A percentile compares a stretch with the other conserved stretches of the same genome.
phyloP scores from a whole-genome alignment of 2,329 filamentous ascomycete genomes.

The Aspergillus japonicus region DNA sequence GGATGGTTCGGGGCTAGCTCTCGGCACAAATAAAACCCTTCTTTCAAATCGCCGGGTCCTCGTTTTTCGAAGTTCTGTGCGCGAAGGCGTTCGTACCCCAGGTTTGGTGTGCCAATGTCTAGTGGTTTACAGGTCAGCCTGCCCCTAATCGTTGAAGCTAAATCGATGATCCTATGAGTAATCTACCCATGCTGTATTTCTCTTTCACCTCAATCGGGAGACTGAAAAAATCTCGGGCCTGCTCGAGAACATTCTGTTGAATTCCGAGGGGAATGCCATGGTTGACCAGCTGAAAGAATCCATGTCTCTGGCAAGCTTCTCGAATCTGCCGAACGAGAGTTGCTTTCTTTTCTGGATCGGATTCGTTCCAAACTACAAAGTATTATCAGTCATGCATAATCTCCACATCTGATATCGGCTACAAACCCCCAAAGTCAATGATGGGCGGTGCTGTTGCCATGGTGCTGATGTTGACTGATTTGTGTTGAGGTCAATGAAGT shows the following conservation, averaged over 20 bases:
- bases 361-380: slow-evolving; percentile 3
- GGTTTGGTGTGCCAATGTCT: slow-evolving; percentile 3
- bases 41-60: slow-evolving; percentile 29
- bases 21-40: slow-evolving; percentile 29
- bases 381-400: no score
- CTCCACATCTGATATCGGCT: no score
- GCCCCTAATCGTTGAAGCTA: neutral
- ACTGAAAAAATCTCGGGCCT: slow-evolving; percentile 49
- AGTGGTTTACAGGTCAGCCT: neutral
- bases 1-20: slow-evolving; percentile 19
- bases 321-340: slow-evolving; percentile 31
- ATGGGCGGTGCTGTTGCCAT: slow-evolving; percentile 8
- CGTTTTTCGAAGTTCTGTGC: slow-evolving; percentile 27
- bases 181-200: slow-evolving; percentile 25
- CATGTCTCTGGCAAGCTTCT: slow-evolving; percentile 46
- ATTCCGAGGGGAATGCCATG: slow-evolving; percentile 47
- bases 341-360: slow-evolving; percentile 6
- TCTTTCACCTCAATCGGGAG: slow-evolving; percentile 35
- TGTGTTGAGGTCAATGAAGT: neutral
- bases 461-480: neutral
- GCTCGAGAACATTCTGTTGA: slow-evolving; percentile 44
- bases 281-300: slow-evolving; percentile 55
- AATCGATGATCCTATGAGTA: neutral
- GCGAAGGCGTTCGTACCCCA: slow-evolving; percentile 29
- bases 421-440: slow-evolving; percentile 9